Conservation (phyloP, 2,329 filamentous ascomycete genomes). For the Tympanopsis confertula region DNA sequence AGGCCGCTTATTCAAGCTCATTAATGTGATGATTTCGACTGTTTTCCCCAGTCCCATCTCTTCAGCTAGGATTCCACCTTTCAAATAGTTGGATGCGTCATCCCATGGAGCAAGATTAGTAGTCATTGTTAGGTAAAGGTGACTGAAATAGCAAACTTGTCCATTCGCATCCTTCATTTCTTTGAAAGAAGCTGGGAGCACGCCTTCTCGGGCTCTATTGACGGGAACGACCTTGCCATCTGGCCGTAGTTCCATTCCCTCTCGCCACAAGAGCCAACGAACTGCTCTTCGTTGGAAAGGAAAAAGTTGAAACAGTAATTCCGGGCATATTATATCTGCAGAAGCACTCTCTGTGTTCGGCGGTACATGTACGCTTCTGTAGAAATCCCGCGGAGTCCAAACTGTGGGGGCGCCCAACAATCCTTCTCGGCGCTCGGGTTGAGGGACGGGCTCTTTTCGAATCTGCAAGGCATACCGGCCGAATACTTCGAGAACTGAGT, state of each 20-base stretch:
- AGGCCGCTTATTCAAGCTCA: conserved; percentile 40
- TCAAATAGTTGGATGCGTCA: conserved; percentile 25
- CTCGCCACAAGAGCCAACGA: conserved; percentile 11
- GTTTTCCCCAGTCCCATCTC: conserved; percentile 81
- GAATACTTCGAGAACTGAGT: too few species aligned
- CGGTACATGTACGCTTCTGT: conserved; percentile 8
- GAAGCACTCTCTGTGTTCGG: conserved; percentile 4
- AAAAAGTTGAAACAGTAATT: conserved; percentile 8
- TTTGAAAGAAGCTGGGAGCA: conserved; percentile 14
- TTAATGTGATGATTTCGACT: conserved; percentile 60
- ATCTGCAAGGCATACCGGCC: too few species aligned
- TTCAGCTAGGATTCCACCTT: conserved; percentile 60
- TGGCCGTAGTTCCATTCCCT: conserved; percentile 7
- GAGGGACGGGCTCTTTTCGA: too few species aligned
- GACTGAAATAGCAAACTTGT: conserved; percentile 41
- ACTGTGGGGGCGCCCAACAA: too few species aligned
- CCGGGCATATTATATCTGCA: conserved; percentile 7
- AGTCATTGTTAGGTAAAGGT: conserved; percentile 48
- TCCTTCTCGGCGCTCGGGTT: too few species aligned
- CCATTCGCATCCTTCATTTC: conserved; percentile 19
- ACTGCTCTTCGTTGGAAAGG: conserved; percentile 12
- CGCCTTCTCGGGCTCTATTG: neutral
- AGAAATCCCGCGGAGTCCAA: conserved; percentile 8
- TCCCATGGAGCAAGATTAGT: conserved; percentile 32
- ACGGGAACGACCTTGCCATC: neutral